phyloP scores from a whole-genome alignment of 345 rosid genomes.

The Citrus hindsii region DNA sequence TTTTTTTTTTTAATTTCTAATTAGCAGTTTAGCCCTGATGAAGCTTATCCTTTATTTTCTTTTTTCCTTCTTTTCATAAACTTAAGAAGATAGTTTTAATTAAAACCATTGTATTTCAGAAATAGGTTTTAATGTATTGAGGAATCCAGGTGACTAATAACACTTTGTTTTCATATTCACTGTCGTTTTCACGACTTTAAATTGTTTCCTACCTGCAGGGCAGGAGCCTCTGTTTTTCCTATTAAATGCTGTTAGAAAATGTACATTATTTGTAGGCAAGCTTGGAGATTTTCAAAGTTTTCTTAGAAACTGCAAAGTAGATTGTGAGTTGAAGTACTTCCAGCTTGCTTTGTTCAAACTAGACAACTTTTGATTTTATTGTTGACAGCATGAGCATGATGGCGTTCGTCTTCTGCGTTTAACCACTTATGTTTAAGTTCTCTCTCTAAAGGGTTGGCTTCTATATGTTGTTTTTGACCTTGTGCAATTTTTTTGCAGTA shows the following conservation, averaged over 20 bases:
- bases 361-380: neutral
- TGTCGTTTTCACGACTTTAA: neutral
- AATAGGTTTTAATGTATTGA: neutral
- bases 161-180: too few species aligned
- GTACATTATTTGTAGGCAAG: neutral
- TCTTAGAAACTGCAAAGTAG: conserved; percentile 1
- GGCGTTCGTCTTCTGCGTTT: neutral
- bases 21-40: too few species aligned
- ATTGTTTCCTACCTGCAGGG: neutral
- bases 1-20: too few species aligned
- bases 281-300: neutral
- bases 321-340: neutral
- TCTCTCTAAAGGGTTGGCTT: conserved; percentile 1
- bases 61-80: too few species aligned
- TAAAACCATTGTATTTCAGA: too few species aligned
- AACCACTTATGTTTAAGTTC: neutral
- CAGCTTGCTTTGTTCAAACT: neutral
- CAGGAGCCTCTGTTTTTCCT: neutral
- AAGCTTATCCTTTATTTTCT: too few species aligned
- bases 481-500: conserved; percentile 48
- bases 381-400: neutral
- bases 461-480: conserved; percentile 5
- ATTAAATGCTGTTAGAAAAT: neutral
- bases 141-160: neutral
- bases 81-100: too few species aligned